Base-by-base conservation (phyloP, 768 basidiomycete genomes). In the Boletellus ananiceps region DNA sequence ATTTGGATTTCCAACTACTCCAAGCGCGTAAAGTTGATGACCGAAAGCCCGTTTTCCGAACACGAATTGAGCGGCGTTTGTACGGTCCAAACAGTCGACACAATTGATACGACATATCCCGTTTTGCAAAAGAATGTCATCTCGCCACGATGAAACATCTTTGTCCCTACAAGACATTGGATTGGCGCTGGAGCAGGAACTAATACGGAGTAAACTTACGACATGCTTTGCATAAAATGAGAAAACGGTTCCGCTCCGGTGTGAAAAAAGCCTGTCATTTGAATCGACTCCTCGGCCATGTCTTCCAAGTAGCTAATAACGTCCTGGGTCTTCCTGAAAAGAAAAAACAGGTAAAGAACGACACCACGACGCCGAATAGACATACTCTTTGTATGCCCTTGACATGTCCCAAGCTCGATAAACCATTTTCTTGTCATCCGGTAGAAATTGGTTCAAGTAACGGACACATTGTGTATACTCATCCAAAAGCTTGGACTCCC, bases 381-480 rank as follows among this genome's bases (percentile, higher is more conserved):
- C 77, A n/a, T 58, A 91, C 93, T 92, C 89, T 66, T 96, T 96
- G 56, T 93, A 91, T 2, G 94, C 93, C 35, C 88, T 78, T 4
- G 87, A 85, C 89, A 98, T 96, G 65, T 99, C 96, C 90, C 93
- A 99, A 13, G 93, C 83, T 37, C 90, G 81, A 63, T 98, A 96
- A 13, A 84, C 75, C 82, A 99, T 91, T 71, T 84, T 84, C 70
- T 88, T 86, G 23, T 76, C 84, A 7, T 75, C 74, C 0, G 96
- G 95, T 12, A 99, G 69, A 68, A 96, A 97, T 64, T 99, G 95
- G 55, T 98, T 98, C 27, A 99, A 76, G 63, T 96, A 99, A 42
- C 78, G 67, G 15, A 97, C 85, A 62, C 96, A 99, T 63, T 93
- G 83, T 0, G 86, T 88, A 60, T 94, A 98, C 63, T 96, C 93